Evolutionary conservation across 2,329 filamentous ascomycete species (phyloP), one percentile per base, ranked within the genome.

Genomic region (Hymenoscyphus occultus): DNA sequence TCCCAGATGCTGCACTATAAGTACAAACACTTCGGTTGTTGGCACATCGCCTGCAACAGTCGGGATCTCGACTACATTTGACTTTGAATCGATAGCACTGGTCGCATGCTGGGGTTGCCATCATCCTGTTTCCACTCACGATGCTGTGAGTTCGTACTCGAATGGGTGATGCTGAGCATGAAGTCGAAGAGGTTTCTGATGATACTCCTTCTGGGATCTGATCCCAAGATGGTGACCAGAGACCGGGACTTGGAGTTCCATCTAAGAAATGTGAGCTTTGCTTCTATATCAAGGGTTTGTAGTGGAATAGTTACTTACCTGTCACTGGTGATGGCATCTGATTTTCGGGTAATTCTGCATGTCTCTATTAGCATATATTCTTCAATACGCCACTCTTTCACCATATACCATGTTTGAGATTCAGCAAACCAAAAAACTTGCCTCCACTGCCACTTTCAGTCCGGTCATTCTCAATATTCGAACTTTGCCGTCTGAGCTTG

Each of bases 1-100:
- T 62, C 13, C 45, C 60, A 12, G 51, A 48, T 9, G 61, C 56
- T 16, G 61, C 54, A 54, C 61, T 63, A 32, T 63, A 63, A 5
- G 61, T 63, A 28, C 61, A 63, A 39, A 59, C 61, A 51, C 56
- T 63, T 48, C 61, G 39, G 28, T 63, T 63, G 19, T 59, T 63
- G 22, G 56, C 56, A 54, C 61, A 63, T 59, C 61, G 39, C 39
- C 32, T 56, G 42, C 61, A 63, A 28, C 61, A 63, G 51, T 63
- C 56, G 16, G 61, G 61, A 16, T 63, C 61, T 63, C 61, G 16
- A 19, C 56, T 63, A 22, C 61, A 63, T 63, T 63, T 63, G 14
- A 63, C 61, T 48, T 63, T 63, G 56, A 63, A 63, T 13, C 61
- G 61, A 59, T 63, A 63, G 42, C 61, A 63, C 31, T 63, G 61